Percentiles rank a stretch among this genome's conserved stretches.
These are phyloP conservation scores for Populus deltoides DNA, from an alignment of 345 rosid genomes.

Conservation along the genomic window DNA sequence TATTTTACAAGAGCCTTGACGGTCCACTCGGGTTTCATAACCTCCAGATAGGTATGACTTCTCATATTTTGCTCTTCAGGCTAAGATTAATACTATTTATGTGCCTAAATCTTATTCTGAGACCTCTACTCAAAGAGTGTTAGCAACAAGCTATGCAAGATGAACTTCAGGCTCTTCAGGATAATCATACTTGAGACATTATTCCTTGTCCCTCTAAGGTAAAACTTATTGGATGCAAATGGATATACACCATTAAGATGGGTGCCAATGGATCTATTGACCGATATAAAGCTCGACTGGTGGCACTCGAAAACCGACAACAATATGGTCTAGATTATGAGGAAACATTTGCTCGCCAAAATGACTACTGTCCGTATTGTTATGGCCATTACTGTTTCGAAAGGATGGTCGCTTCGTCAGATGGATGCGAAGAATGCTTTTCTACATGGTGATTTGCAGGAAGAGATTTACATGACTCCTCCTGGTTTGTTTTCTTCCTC, in stretches of 20 bases:
- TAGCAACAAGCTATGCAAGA: not conserved
- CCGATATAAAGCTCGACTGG: not conserved
- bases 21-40: not conserved
- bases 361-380: not conserved
- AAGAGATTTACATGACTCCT: not conserved
- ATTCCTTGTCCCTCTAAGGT: not conserved
- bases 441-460: not conserved
- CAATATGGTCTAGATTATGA: not conserved
- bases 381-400: not conserved
- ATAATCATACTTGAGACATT: not conserved
- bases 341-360: not conserved
- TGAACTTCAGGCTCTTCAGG: not conserved
- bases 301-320: not conserved
- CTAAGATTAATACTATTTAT: not conserved
- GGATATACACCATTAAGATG: not conserved
- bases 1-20: not conserved
- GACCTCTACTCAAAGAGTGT: not conserved
- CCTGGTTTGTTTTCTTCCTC: not conserved
- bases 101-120: not conserved
- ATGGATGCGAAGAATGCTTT: not conserved
- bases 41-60: not conserved
- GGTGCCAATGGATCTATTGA: not conserved
- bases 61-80: too few species aligned
- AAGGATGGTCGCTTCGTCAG: not conserved
- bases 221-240: not conserved